Evolutionary conservation across 495 filamentous ascomycete genomes (phyloP), one percentile per base, ranked within the genome.

Genomic region (Physcia stellaris): DNA sequence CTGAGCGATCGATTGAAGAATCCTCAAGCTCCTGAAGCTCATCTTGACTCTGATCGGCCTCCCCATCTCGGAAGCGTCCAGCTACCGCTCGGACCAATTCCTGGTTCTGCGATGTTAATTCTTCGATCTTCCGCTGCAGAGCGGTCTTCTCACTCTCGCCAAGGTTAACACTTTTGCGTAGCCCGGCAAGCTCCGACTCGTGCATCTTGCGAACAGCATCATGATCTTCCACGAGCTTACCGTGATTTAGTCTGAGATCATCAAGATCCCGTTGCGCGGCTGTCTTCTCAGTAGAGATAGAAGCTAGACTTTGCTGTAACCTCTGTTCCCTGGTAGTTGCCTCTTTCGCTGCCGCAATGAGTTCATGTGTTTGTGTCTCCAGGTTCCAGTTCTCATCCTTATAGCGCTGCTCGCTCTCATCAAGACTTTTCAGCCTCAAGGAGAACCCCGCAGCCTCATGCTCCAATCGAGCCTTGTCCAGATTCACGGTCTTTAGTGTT

Each of bases 361-460:
- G 63, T 37, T 95, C 86, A 40, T 92, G 90, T 19, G 84, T 72
- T 47, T 81, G 78, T 1, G 86, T 86, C 59, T 95, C 90, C 30
- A 98, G 68, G 43, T 79, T 83, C 90, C 90, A 98, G 52, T 96
- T 98, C 54, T 94, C 88, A 52, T 98, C 90, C 56, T 94, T 96
- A 57, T 87, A 93, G 13, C 83, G 75, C 55, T 86, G 80, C 60
- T 98, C 90, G 49, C 80, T 92, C 56, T 96, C 90, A 49, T 94
- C 86, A 24, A 96, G 63, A 5, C 66, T 67, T 49, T 79, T 79
- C 33, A 95, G 65, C 9, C 85, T 77, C 53, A 87, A 77, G 39
- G 76, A 68, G 41, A 92, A 74, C 1, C 73, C 73, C 52, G 93
- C 84, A 0, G 75, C 75, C 43, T 95, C 86, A 23, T 80, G 58